phyloP scores from a whole-genome alignment of 2,329 filamentous ascomycete species.

The Colletotrichum eleusines region DNA sequence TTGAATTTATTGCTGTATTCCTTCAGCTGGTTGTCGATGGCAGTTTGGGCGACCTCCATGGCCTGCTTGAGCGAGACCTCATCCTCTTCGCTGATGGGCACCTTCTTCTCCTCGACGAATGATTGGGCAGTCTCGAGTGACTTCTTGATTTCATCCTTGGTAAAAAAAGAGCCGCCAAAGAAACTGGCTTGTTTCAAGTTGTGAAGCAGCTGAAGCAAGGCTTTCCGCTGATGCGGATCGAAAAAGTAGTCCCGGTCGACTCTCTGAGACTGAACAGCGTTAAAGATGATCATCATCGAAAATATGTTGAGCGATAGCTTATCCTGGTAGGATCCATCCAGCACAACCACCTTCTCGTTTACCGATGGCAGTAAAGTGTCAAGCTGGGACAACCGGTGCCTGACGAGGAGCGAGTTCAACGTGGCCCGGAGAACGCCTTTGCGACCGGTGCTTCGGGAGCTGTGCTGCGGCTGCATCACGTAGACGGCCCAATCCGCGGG shows the following conservation, averaged over 20 bases:
- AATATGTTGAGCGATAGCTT: slow-evolving; percentile 87
- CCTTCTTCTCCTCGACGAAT: slow-evolving; percentile 74
- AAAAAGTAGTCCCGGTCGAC: slow-evolving; percentile 91
- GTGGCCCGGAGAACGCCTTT: slow-evolving; percentile 74
- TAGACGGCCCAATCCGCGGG: slow-evolving; percentile 79
- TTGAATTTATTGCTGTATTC: slow-evolving; percentile 75
- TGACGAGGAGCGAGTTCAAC: slow-evolving; percentile 83
- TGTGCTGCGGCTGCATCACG: slow-evolving; percentile 70
- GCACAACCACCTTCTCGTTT: slow-evolving; percentile 75
- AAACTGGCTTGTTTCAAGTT: slow-evolving; percentile 89
- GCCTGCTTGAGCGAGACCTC: slow-evolving; percentile 70
- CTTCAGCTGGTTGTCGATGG: slow-evolving; percentile 73
- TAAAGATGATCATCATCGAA: slow-evolving; percentile 84
- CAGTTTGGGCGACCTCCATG: slow-evolving; percentile 72
- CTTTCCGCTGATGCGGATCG: slow-evolving; percentile 77
- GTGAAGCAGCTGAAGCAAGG: slow-evolving; percentile 75
- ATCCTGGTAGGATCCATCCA: slow-evolving; percentile 88
- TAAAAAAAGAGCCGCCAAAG: slow-evolving; percentile 84
- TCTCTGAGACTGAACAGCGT: slow-evolving; percentile 88
- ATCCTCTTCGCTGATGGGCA: slow-evolving; percentile 72
- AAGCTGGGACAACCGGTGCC: slow-evolving; percentile 81
- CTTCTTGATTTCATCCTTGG: slow-evolving; percentile 69
- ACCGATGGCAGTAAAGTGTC: slow-evolving; percentile 77
- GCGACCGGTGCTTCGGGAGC: slow-evolving; percentile 65
- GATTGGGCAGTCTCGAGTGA: slow-evolving; percentile 74